Base-by-base conservation (phyloP, 208 protist genomes). In the Willaertia magna region DNA sequence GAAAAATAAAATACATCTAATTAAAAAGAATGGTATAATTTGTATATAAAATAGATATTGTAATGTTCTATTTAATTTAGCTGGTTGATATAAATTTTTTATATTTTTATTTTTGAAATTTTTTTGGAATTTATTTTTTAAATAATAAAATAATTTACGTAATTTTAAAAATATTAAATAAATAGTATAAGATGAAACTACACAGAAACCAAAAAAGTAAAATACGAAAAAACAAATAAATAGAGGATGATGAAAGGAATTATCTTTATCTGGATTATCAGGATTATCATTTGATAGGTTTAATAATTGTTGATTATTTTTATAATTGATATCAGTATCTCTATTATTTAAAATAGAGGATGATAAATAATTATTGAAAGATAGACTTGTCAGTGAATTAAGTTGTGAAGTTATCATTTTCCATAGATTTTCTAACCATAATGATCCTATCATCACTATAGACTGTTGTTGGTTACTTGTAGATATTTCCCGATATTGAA, bases 161-260 rank as follows among this genome's bases (percentile, higher is more conserved):
- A 67, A 67, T 34, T 67, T 67, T 67, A 67, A 7, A 34, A 34
- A 18, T 26, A 67, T 16, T 67, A 67, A 67, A 67, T 67, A n/a
- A 67, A 67, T 26, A 34, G 55, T 7, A 67, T 67, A 67, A 67
- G 26, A 67, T 34, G 34, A 67, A n/a, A 67, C 55, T 6, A 67
- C 26, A 14, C 26, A 67, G 34, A 67, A 67, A 34, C 55, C 55
- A 67, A 67, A 67, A n/a, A 67, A 67, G n/a, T 67, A 67, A 67
- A 67, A 67, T n/a, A 67, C 55, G 34, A 67, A 67, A 67, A 67
- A 67, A 67, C 55, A 67, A 67, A 67, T 67, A 67, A 67, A 67
- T 67, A 30, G 26, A 34, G 55, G 55, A 67, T 67, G 55, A 2
- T 34, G 22, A 67, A n/a, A n/a, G n/a, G n/a, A n/a, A n/a, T n/a